Base-by-base conservation (phyloP, 1,284 basidiomycete species). In the Rhodotorula sp. region DNA sequence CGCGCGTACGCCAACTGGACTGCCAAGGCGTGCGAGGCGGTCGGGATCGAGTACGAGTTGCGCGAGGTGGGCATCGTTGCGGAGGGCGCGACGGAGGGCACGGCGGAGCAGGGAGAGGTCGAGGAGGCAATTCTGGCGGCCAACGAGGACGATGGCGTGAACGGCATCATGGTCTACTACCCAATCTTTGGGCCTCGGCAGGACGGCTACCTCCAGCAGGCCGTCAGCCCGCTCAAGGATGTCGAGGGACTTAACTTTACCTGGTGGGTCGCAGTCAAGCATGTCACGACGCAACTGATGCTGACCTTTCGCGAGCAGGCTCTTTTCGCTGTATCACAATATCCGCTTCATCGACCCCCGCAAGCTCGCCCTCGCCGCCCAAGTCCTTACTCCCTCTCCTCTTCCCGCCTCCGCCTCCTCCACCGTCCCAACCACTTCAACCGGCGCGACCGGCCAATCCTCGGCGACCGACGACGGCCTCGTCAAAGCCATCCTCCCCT, bases 271-370 rank as follows among this genome's bases (percentile, higher is more conserved):
- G 15, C 36, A 2, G 44, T 20, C 13, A 27, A 29, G 20, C 22
- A 4, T 19, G 9, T 30, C 46, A 34, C 48, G 20, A 19, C 22
- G 9, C 27, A 7, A 27, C 15, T 2, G 22, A 17, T 7, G 15
- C 49, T 52, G 49, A 30, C 10, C 8, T 9, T 62, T 47, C 11
- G 1, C 4, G 17, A 15, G 29, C 75, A 75, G 74, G 72, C 72
- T 95, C 77, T 97, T 94, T 82, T 96, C 96, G 80, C 83, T 97
- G 64, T 97, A 97, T 81, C 94, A 97, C 85, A 96, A 96, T 73
- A 78, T 77, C 56, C 79, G 80, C 30, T 82, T 82, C 79, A 82
- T 84, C 78, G 80, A 81, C 66, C 74, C 74, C 24, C 74, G 70
- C 63, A 74, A 71, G 66, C 61, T 75, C 32, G 70, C 70, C 4